A percentile compares a stretch with the other conserved stretches of the same genome.
These are phyloP conservation scores for Aristolochia californica DNA, from an alignment of 164 flowering plant genomes.

Conservation along the genomic window DNA sequence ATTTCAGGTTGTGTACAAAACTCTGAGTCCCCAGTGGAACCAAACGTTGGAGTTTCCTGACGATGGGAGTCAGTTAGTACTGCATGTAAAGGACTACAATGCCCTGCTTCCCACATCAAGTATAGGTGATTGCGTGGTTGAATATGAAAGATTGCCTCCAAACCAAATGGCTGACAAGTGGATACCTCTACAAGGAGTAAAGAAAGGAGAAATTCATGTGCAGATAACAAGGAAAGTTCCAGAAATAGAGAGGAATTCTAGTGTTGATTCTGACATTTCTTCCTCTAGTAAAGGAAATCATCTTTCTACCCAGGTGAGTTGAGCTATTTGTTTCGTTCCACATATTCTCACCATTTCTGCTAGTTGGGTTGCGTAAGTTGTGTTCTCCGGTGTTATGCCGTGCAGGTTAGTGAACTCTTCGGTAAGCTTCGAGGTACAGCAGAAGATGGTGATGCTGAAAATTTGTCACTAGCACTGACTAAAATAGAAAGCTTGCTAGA, in stretches of 20 bases:
- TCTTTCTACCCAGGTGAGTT: constrained; percentile 50
- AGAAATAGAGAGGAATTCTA: constrained; percentile 32
- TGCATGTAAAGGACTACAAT: constrained; percentile 88
- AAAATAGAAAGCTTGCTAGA: constrained; percentile 65
- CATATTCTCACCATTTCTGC: neutral
- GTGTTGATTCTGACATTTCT: constrained; percentile 38
- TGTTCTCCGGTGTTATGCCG: neutral
- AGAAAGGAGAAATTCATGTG: constrained; percentile 75
- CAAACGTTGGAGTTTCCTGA: constrained; percentile 89
- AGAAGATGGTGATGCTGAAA: constrained; percentile 52
- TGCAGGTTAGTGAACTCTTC: constrained; percentile 57
- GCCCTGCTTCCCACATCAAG: constrained; percentile 67
- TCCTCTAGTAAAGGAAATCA: constrained; percentile 30
- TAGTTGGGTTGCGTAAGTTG: neutral
- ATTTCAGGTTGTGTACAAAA: constrained; percentile 60
- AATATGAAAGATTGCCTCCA: constrained; percentile 67
- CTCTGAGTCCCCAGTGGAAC: constrained; percentile 77
- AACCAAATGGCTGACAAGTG: constrained; percentile 76
- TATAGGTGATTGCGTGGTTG: constrained; percentile 82
- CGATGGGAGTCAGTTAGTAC: constrained; percentile 52
- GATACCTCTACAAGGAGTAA: constrained; percentile 96
- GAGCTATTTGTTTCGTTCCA: neutral
- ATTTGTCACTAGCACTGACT: constrained; percentile 32
- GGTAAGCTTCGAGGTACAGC: constrained; percentile 35
- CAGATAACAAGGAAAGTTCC: constrained; percentile 74